These are phyloP conservation scores for Neurospora tetrasperma DNA, from an alignment of 495 filamentous ascomycete genomes.

Conservation along the genomic window DNA sequence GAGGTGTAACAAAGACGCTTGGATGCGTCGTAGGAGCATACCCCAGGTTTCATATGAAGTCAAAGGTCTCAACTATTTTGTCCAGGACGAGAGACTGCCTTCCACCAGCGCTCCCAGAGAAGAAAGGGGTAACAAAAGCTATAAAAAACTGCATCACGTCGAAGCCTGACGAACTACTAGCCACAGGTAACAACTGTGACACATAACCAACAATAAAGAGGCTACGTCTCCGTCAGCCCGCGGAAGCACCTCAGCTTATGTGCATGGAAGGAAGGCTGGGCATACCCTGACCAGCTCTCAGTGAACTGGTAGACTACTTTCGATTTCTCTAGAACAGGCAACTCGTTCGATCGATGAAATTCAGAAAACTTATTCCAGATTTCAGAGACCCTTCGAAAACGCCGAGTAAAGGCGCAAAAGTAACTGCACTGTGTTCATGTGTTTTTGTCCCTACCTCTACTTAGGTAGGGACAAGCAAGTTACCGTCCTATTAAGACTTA, in stretches of 20 bases:
- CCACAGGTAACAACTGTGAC: background rate
- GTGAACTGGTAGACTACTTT: background rate
- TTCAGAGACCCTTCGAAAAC: background rate
- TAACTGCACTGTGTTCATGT: too few relatives aligned
- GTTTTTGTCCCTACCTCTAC: too few relatives aligned
- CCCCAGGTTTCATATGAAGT: too few relatives aligned
- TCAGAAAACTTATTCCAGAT: background rate
- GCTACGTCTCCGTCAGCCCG: background rate
- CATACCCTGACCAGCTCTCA: background rate
- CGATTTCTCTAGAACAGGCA: background rate
- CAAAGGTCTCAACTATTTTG: too few relatives aligned
- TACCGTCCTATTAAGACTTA: too few relatives aligned
- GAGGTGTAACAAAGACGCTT: too few relatives aligned
- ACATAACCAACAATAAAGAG: background rate
- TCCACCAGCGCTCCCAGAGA: background rate
- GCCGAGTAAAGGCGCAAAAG: background rate
- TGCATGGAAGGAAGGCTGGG: background rate
- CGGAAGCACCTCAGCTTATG: background rate
- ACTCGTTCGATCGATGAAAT: background rate
- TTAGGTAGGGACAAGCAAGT: too few relatives aligned
- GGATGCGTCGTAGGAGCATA: too few relatives aligned
- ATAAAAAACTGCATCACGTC: background rate
- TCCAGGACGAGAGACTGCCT: background rate
- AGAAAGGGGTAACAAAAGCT: background rate
- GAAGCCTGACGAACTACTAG: background rate